phyloP scores from a whole-genome alignment of 129 eudicot genomes.

The Glebionis coronaria region DNA sequence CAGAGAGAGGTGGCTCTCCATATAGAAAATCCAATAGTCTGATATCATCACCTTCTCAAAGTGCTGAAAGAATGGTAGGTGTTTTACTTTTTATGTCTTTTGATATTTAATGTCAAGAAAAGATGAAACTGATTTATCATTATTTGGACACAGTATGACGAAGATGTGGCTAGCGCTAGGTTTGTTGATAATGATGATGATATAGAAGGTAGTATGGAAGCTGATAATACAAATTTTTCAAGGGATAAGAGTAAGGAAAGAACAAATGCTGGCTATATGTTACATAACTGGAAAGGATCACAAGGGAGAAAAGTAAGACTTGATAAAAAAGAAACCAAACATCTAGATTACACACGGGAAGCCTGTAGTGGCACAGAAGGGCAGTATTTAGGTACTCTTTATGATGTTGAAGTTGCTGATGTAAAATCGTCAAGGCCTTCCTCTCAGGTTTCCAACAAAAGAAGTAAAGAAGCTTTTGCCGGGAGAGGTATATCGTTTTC shows the following conservation, averaged over 20 bases:
- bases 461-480: slow-evolving; percentile 64
- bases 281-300: slow-evolving; percentile 40
- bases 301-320: slow-evolving; percentile 43
- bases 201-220: slow-evolving; percentile 80
- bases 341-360: slow-evolving; percentile 68
- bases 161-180: slow-evolving; percentile 40
- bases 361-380: slow-evolving; percentile 90
- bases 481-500: slow-evolving; percentile 43
- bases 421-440: slow-evolving; percentile 44
- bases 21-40: slow-evolving; percentile 46
- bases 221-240: slow-evolving; percentile 55
- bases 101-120: slow-evolving; percentile 16
- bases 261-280: slow-evolving; percentile 30
- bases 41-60: slow-evolving; percentile 52
- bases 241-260: slow-evolving; percentile 44
- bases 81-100: slow-evolving; percentile 15
- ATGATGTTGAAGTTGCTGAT: slow-evolving; percentile 45
- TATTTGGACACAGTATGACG: slow-evolving; percentile 36
- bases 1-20: slow-evolving; percentile 83
- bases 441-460: slow-evolving; percentile 59
- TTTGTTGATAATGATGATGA: slow-evolving; percentile 55
- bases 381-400: slow-evolving; percentile 45
- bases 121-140: slow-evolving; percentile 17
- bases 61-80: slow-evolving; percentile 56
- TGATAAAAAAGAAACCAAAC: slow-evolving; percentile 41